Conservation (phyloP, 371 early-diverging fungal species). For the Cokeromyces recurvatus region DNA sequence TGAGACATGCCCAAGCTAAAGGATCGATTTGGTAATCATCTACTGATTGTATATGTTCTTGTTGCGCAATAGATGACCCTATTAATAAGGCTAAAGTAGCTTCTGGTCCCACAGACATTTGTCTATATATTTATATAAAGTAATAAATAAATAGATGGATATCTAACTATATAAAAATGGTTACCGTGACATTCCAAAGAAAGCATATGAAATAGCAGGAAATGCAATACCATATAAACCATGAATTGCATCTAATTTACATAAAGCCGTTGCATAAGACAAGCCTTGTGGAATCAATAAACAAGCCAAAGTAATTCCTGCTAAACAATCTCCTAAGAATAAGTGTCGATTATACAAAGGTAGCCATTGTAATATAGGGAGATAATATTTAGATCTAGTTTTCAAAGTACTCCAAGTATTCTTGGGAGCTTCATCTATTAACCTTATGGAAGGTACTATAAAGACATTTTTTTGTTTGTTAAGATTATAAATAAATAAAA, state of each 20-base stretch:
- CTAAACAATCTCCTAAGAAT: slow-evolving; percentile 66
- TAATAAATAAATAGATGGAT: neutral
- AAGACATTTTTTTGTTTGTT: neutral
- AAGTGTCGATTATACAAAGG: slow-evolving; percentile 64
- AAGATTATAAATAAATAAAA: neutral
- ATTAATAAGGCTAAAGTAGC: slow-evolving; percentile 85
- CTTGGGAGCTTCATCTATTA: slow-evolving; percentile 24
- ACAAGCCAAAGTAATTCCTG: slow-evolving; percentile 87
- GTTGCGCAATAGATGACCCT: slow-evolving; percentile 69
- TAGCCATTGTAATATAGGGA: slow-evolving; percentile 88
- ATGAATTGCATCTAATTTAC: slow-evolving; percentile 79
- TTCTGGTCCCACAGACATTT: slow-evolving; percentile 92
- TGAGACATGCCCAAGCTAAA: slow-evolving; percentile 62
- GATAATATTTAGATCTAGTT: slow-evolving; percentile 77
- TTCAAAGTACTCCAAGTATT: slow-evolving; percentile 36
- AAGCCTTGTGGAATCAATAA: slow-evolving; percentile 86
- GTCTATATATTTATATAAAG: slow-evolving; percentile 32
- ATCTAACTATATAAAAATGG: neutral
- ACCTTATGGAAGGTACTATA: slow-evolving; percentile 33
- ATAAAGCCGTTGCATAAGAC: slow-evolving; percentile 86
- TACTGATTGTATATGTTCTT: slow-evolving; percentile 20
- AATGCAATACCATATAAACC: slow-evolving; percentile 86
- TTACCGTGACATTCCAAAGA: slow-evolving; percentile 87
- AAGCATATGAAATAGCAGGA: slow-evolving; percentile 77
- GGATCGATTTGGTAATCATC: slow-evolving; percentile 36